phyloP scores from a whole-genome alignment of 495 filamentous ascomycete species.

The Corynascus novoguineensis region DNA sequence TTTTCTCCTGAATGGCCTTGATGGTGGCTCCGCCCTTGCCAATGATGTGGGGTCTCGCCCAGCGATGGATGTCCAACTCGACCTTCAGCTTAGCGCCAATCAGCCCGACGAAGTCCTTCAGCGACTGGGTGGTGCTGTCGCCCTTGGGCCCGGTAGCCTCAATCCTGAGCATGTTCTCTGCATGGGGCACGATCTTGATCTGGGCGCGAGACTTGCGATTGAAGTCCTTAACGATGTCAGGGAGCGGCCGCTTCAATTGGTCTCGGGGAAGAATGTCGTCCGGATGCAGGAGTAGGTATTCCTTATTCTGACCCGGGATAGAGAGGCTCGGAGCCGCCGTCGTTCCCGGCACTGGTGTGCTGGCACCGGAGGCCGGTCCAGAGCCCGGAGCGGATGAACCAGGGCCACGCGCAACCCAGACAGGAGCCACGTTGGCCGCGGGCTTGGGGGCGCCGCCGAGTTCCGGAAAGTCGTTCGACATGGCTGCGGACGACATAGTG shows the following conservation, averaged over 20 bases:
- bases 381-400: conserved; percentile 45
- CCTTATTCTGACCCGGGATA: conserved; percentile 72
- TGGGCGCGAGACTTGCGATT: conserved; percentile 82
- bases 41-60: conserved; percentile 79
- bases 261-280: conserved; percentile 64
- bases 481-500: neutral
- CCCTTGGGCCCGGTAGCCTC: conserved; percentile 68
- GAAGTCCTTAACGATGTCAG: conserved; percentile 79
- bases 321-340: conserved; percentile 55
- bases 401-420: conserved; percentile 46
- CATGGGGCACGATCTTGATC: conserved; percentile 65
- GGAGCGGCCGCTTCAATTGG: conserved; percentile 74
- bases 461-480: conserved; percentile 85
- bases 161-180: conserved; percentile 65
- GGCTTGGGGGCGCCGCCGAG: conserved; percentile 68
- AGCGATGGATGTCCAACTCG: conserved; percentile 73
- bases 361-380: conserved; percentile 52
- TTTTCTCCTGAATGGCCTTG: conserved; percentile 75
- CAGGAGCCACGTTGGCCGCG: conserved; percentile 50
- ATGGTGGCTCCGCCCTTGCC: conserved; percentile 86
- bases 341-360: conserved; percentile 48
- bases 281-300: conserved; percentile 64
- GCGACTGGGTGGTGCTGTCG: conserved; percentile 70
- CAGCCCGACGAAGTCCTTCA: conserved; percentile 78
- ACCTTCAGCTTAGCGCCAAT: conserved; percentile 78